These are phyloP conservation scores for Suillus variegatus DNA, from an alignment of 768 basidiomycete genomes.

Conservation along the genomic window DNA sequence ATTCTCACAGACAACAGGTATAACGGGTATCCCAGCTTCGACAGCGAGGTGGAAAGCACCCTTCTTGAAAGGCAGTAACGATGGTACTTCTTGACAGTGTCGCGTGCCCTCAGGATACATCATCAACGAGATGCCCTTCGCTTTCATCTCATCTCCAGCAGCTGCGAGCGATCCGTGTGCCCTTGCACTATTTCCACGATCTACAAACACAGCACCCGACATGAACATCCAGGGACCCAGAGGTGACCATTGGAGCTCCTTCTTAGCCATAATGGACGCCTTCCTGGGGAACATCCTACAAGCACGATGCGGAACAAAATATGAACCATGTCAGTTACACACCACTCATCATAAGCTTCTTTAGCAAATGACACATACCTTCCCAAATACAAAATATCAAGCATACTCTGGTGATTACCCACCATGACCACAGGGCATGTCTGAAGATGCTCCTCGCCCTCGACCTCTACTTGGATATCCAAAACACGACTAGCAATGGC, in stretches of 20 bases:
- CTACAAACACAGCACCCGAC: constrained; percentile 89
- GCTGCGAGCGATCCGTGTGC: constrained; percentile 76
- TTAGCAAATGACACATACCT: constrained; percentile 48
- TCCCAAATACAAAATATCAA: constrained; percentile 83
- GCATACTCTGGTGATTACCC: constrained; percentile 91
- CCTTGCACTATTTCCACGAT: constrained; percentile 75
- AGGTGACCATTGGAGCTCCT: constrained; percentile 82
- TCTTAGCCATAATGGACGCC: constrained; percentile 91
- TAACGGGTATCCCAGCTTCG: constrained; percentile 85
- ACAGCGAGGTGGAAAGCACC: constrained; percentile 97
- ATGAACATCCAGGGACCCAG: constrained; percentile 91
- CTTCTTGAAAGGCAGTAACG: constrained; percentile 91
- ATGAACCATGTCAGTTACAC: constrained; percentile 1
- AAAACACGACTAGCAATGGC: constrained; percentile 59
- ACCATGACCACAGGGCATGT: constrained; percentile 76
- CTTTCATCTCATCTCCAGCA: constrained; percentile 81
- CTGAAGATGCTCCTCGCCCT: constrained; percentile 81
- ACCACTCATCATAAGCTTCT: not conserved
- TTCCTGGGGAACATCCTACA: constrained; percentile 77
- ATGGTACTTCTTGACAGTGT: constrained; percentile 61
- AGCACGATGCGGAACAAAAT: constrained; percentile 10
- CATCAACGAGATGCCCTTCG: constrained; percentile 73
- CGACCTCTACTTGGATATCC: constrained; percentile 72
- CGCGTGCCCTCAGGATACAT: constrained; percentile 98
- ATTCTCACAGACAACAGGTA: constrained; percentile 92